phyloP scores from a whole-genome alignment of 495 filamentous ascomycete genomes.

The Tuber melanosporum region DNA sequence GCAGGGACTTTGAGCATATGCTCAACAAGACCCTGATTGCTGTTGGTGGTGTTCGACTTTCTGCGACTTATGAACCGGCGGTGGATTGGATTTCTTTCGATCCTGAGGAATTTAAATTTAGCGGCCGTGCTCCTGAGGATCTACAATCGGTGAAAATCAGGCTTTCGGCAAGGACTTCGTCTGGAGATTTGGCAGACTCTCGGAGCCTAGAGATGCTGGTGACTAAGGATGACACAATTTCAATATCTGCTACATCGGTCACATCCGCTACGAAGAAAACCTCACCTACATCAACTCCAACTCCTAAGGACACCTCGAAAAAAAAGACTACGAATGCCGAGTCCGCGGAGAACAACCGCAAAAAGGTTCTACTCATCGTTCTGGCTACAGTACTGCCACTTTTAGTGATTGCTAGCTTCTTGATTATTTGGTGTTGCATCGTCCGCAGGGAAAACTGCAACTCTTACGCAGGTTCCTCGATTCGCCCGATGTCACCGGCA shows the following conservation, averaged over 20 bases:
- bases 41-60: conserved; percentile 51
- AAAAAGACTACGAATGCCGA: conserved; percentile 11
- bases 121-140: conserved; percentile 55
- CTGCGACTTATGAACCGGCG: conserved; percentile 49
- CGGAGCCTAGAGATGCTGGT: conserved; percentile 22
- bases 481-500: conserved; percentile 23
- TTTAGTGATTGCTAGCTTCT: conserved; percentile 30
- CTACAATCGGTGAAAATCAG: conserved; percentile 14
- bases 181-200: conserved; percentile 26
- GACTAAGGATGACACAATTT: not conserved
- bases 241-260: conserved; percentile 15
- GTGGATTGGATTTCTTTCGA: conserved; percentile 65
- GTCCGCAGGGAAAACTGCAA: conserved; percentile 12
- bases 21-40: conserved; percentile 53
- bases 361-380: conserved; percentile 33
- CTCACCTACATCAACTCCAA: conserved; percentile 1
- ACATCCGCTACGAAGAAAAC: not conserved
- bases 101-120: conserved; percentile 51
- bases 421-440: conserved; percentile 31
- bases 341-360: conserved; percentile 19
- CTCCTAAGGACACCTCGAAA: conserved; percentile 10
- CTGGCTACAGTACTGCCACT: conserved; percentile 34
- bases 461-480: conserved; percentile 19
- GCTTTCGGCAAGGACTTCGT: conserved; percentile 20
- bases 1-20: conserved; percentile 58